A percentile compares a stretch with the other conserved stretches of the same genome.
These are phyloP conservation scores for Chrysoporthe austroafricana DNA, from an alignment of 2,329 filamentous ascomycete species.

Conservation along the genomic window DNA sequence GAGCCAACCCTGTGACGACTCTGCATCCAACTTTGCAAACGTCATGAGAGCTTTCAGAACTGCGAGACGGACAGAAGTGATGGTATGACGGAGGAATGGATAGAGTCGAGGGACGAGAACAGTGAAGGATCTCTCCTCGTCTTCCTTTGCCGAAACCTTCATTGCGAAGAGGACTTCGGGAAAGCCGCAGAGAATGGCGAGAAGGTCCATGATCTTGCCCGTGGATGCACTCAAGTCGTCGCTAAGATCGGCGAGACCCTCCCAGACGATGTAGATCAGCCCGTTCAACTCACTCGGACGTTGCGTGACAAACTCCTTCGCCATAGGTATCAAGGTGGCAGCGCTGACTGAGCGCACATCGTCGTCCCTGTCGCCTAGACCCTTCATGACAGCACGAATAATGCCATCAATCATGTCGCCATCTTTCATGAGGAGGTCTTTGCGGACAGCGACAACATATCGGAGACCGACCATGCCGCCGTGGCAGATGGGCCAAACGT, in stretches of 20 bases:
- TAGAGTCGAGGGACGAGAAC: constrained; percentile 92
- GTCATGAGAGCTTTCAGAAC: constrained; percentile 92
- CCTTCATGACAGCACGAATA: constrained; percentile 91
- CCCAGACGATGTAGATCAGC: constrained; percentile 95
- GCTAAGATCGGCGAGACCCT: constrained; percentile 93
- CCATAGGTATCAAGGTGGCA: constrained; percentile 95
- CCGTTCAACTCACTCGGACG: constrained; percentile 76
- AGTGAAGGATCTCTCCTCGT: constrained; percentile 87
- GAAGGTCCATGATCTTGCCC: constrained; percentile 95
- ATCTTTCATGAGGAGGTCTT: constrained; percentile 85
- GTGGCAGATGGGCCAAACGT: constrained; percentile 93
- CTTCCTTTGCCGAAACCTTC: constrained; percentile 83
- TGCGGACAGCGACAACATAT: constrained; percentile 93
- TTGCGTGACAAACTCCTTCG: constrained; percentile 88
- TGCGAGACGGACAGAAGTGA: constrained; percentile 90
- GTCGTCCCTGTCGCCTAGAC: constrained; percentile 86
- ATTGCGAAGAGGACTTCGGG: constrained; percentile 90
- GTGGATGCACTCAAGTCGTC: constrained; percentile 97
- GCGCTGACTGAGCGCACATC: constrained; percentile 97
- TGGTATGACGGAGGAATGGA: constrained; percentile 94
- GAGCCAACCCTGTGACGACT: constrained; percentile 86
- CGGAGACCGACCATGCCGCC: constrained; percentile 96
- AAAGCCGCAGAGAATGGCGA: constrained; percentile 95
- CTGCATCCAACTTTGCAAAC: constrained; percentile 84
- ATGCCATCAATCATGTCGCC: constrained; percentile 89